Evolutionary conservation across 1,284 basidiomycete species (phyloP).

Genomic region (Marasmius sp.): DNA sequence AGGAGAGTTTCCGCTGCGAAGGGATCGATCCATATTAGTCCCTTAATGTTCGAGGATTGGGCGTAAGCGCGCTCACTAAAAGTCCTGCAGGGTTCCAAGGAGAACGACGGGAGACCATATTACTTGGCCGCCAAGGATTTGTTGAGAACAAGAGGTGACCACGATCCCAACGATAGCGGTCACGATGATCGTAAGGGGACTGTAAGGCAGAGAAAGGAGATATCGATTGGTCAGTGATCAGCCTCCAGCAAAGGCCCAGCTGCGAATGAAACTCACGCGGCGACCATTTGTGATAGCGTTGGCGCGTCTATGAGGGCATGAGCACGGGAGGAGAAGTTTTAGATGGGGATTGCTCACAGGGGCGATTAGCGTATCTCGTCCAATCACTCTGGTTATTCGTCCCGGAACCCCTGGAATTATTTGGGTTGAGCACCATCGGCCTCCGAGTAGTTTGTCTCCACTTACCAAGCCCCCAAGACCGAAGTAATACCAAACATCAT

Average conservation of each 20-base stretch:
- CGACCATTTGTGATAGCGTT: conserved; percentile 17
- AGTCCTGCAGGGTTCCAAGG: conserved; percentile 19
- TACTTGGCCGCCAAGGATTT: conserved; percentile 17
- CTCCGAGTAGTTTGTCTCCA: background rate
- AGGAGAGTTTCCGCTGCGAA: conserved; percentile 1
- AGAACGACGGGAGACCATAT: conserved; percentile 22
- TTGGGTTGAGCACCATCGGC: background rate
- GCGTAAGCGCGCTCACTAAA: conserved; percentile 13
- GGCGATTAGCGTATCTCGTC: conserved; percentile 19
- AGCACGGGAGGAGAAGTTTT: background rate
- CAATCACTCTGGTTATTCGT: conserved; percentile 21
- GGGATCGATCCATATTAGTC: background rate
- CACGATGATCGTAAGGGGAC: conserved; percentile 19
- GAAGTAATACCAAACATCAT: conserved; percentile 11
- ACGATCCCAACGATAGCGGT: conserved; percentile 19
- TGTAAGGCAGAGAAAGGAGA: background rate
- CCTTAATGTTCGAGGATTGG: background rate
- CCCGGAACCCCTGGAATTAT: conserved; percentile 12
- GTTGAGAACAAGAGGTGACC: conserved; percentile 20
- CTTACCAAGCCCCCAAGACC: conserved; percentile 4
- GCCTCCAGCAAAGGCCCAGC: background rate
- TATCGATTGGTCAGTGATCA: no score
- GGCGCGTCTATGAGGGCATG: conserved; percentile 12
- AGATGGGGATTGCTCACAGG: conserved; percentile 11
- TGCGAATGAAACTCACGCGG: conserved; percentile 10